These are phyloP conservation scores for Aspergillus viridinutans DNA, from an alignment of 2,329 filamentous ascomycete species.

Conservation along the genomic window DNA sequence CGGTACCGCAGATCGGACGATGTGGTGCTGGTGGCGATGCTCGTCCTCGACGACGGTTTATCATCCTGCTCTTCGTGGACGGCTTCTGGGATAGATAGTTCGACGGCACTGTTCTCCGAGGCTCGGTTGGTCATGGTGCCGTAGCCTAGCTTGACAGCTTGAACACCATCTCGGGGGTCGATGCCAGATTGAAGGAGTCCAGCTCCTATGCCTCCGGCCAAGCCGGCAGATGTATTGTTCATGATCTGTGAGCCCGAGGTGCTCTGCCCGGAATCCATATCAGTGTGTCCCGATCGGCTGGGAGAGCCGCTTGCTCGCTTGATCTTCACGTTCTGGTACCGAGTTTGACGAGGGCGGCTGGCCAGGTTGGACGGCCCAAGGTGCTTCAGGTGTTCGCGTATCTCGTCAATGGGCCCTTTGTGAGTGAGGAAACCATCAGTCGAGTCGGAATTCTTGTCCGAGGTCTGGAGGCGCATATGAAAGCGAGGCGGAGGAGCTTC, in stretches of 20 bases:
- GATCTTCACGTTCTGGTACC: slow-evolving; percentile 62
- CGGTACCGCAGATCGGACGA: slow-evolving; percentile 20
- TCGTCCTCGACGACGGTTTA: slow-evolving; percentile 16
- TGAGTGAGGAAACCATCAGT: slow-evolving; percentile 39
- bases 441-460: slow-evolving; percentile 24
- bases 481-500: slow-evolving; percentile 38
- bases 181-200: slow-evolving; percentile 51
- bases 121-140: slow-evolving; percentile 41
- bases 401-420: slow-evolving; percentile 50
- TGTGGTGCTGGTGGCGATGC: slow-evolving; percentile 18
- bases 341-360: slow-evolving; percentile 56
- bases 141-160: slow-evolving; percentile 56
- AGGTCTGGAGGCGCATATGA: slow-evolving; percentile 35
- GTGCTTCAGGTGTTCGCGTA: slow-evolving; percentile 59
- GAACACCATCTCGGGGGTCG: slow-evolving; percentile 62
- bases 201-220: slow-evolving; percentile 51
- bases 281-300: slow-evolving; percentile 32
- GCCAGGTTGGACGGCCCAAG: slow-evolving; percentile 62
- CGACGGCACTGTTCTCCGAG: slow-evolving; percentile 18
- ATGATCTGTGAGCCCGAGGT: slow-evolving; percentile 35
- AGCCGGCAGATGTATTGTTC: slow-evolving; percentile 30
- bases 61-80: slow-evolving; percentile 30
- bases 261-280: slow-evolving; percentile 36
- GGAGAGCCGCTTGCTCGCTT: slow-evolving; percentile 50
- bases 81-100: slow-evolving; percentile 29